Evolutionary conservation across 2,329 filamentous ascomycete genomes (phyloP).

Genomic region (Proliferodiscus dingleyae): DNA sequence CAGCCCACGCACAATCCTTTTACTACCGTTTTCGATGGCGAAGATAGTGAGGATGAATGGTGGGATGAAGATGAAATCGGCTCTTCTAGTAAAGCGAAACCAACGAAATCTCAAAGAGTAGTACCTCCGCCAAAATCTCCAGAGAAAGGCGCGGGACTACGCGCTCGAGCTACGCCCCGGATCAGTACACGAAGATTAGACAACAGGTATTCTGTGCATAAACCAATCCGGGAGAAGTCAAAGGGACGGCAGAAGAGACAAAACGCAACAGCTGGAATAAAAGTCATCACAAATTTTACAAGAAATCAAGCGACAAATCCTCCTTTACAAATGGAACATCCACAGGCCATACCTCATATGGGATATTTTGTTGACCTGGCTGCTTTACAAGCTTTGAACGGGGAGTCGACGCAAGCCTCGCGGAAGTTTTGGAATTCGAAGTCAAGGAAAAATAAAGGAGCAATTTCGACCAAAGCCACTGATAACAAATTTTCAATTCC

Average conservation of each 20-base stretch:
- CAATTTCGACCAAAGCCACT: neutral
- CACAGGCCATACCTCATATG: slow-evolving; percentile 13
- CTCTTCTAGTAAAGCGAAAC: slow-evolving; percentile 2
- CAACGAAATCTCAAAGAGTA: slow-evolving; percentile 5
- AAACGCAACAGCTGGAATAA: slow-evolving; percentile 59
- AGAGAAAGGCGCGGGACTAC: slow-evolving; percentile 11
- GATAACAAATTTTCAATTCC: neutral
- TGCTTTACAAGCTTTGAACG: slow-evolving; percentile 53
- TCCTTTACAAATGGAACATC: slow-evolving; percentile 34
- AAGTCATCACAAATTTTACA: slow-evolving; percentile 65
- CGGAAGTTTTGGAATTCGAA: slow-evolving; percentile 30
- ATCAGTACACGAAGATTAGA: slow-evolving; percentile 16
- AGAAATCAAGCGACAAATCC: slow-evolving; percentile 40
- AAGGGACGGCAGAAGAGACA: slow-evolving; percentile 56
- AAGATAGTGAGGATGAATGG: slow-evolving; percentile 27
- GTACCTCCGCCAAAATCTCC: slow-evolving; percentile 22
- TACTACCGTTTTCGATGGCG: slow-evolving; percentile 20
- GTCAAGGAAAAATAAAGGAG: slow-evolving; percentile 23
- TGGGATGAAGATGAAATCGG: slow-evolving; percentile 29
- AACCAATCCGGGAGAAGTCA: slow-evolving; percentile 45
- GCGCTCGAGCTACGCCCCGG: slow-evolving; percentile 11
- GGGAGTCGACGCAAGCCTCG: slow-evolving; percentile 16
- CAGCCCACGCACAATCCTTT: slow-evolving; percentile 21
- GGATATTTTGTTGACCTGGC: slow-evolving; percentile 46
- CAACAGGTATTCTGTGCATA: slow-evolving; percentile 31